A percentile compares a stretch with the other conserved stretches of the same genome.
These are phyloP conservation scores for Gossypium thurberi DNA, from an alignment of 345 rosid genomes.

Conservation along the genomic window DNA sequence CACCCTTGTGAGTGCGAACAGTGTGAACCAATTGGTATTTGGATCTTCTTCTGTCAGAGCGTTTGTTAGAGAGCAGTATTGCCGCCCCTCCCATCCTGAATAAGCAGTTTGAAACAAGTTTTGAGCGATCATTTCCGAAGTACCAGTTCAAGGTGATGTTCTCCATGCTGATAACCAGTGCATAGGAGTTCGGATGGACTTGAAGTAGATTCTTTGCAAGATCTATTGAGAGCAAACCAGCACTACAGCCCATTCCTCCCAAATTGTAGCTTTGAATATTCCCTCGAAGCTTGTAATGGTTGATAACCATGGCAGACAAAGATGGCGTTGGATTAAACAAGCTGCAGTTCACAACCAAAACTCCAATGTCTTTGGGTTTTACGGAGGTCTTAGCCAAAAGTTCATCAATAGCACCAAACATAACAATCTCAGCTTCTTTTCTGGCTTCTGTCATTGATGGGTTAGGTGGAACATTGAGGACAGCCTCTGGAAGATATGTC, in stretches of 20 bases:
- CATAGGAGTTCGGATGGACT: conserved; percentile 41
- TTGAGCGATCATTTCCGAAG: conserved; percentile 49
- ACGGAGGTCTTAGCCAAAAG: conserved; percentile 35
- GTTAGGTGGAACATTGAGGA: conserved; percentile 36
- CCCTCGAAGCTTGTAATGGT: conserved; percentile 44
- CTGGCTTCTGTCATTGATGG: conserved; percentile 43
- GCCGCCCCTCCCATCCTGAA: conserved; percentile 62
- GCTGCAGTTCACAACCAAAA: conserved; percentile 45
- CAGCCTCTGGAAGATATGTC: conserved; percentile 41
- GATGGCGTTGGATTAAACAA: conserved; percentile 53
- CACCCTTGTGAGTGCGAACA: conserved; percentile 46
- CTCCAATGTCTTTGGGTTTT: conserved; percentile 42
- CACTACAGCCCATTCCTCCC: conserved; percentile 63
- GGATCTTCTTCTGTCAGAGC: conserved; percentile 28
- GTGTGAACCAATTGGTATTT: conserved; percentile 47
- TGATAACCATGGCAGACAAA: conserved; percentile 44
- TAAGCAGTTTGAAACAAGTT: conserved; percentile 48
- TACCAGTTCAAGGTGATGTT: conserved; percentile 51
- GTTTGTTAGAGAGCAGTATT: conserved; percentile 41
- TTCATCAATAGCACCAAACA: conserved; percentile 48
- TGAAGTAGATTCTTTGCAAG: conserved; percentile 45
- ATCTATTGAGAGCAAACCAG: conserved; percentile 53
- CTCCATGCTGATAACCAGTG: conserved; percentile 53
- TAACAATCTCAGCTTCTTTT: conserved; percentile 44
- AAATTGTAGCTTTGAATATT: conserved; percentile 45